Conservation (phyloP, 495 filamentous ascomycete genomes). For the Cercophora samala region DNA sequence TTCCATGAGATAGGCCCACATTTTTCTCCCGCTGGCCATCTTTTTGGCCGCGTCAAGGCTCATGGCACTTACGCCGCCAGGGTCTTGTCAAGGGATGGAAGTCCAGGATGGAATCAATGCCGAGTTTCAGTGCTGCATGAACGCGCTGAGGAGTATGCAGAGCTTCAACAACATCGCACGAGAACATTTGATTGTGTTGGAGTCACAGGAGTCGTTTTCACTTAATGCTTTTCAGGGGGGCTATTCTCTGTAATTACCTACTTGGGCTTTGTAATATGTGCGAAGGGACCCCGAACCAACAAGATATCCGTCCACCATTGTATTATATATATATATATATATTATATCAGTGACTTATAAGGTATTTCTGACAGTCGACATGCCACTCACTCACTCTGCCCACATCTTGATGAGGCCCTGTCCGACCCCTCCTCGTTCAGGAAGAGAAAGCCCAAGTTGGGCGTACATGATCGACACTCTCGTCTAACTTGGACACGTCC, state of each 20-base stretch:
- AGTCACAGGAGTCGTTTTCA: conserved; percentile 20
- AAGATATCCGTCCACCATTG: background rate
- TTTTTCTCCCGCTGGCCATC: conserved; percentile 29
- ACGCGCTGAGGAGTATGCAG: conserved; percentile 31
- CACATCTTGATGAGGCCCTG: too few species aligned
- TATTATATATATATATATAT: too few species aligned
- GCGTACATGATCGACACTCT: background rate
- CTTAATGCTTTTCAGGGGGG: background rate
- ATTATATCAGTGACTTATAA: too few species aligned
- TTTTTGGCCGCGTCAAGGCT: conserved; percentile 24
- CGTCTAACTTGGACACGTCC: background rate
- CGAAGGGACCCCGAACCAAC: background rate
- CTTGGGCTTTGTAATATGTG: background rate
- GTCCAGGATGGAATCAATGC: conserved; percentile 6
- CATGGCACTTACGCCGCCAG: conserved; percentile 2
- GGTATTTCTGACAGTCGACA: too few species aligned
- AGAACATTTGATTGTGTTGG: conserved; percentile 25
- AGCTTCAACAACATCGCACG: conserved; percentile 30
- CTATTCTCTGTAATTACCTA: background rate
- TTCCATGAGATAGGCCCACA: conserved; percentile 24
- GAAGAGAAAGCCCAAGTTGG: background rate
- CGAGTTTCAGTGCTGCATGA: conserved; percentile 22
- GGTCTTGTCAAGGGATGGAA: conserved; percentile 11
- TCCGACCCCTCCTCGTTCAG: too few species aligned
- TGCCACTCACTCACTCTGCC: too few species aligned